A percentile compares a stretch with the other conserved stretches of the same genome.
phyloP scores from a whole-genome alignment of 1,284 basidiomycete genomes.

The Apiotrichum sp. region DNA sequence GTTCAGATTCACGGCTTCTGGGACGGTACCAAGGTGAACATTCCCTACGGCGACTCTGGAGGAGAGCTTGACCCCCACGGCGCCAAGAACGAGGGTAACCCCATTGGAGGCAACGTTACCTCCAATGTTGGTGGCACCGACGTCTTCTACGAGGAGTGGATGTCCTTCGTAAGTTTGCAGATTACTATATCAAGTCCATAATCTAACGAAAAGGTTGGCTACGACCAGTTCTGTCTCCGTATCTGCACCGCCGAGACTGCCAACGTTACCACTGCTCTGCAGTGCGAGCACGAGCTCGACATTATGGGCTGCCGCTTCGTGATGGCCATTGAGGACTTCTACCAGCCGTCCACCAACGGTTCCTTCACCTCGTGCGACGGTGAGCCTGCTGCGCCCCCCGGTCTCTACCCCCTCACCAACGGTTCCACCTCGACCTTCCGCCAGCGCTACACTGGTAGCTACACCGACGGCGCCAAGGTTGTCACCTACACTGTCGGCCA shows the following conservation, averaged over 20 bases:
- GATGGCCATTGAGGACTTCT: conserved; percentile 44
- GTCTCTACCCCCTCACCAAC: conserved; percentile 40
- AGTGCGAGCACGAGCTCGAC: conserved; percentile 44
- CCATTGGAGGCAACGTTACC: conserved; percentile 52
- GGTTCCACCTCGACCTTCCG: conserved; percentile 45
- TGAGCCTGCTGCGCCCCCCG: conserved; percentile 44
- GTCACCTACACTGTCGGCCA: conserved; percentile 29
- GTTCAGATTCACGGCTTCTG: conserved; percentile 51
- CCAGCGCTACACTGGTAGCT: conserved; percentile 47
- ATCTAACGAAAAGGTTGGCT: conserved; percentile 34
- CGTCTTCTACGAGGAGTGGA: conserved; percentile 53
- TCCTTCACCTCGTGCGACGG: conserved; percentile 47
- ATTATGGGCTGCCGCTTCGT: conserved; percentile 49
- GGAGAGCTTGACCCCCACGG: conserved; percentile 51
- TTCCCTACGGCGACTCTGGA: conserved; percentile 49
- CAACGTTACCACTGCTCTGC: conserved; percentile 36
- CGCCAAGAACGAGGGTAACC: conserved; percentile 49
- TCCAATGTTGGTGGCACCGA: conserved; percentile 50
- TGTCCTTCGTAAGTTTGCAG: conserved; percentile 32
- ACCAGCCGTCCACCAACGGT: conserved; percentile 24
- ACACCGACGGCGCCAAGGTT: conserved; percentile 16
- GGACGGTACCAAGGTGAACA: conserved; percentile 45
- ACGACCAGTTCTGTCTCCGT: conserved; percentile 47
- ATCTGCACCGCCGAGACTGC: conserved; percentile 45
- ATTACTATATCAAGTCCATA: not conserved